Percentiles rank a stretch among this genome's conserved stretches.
These are phyloP conservation scores for Microcyclosporella mali DNA, from an alignment of 2,329 filamentous ascomycete genomes.

Conservation along the genomic window DNA sequence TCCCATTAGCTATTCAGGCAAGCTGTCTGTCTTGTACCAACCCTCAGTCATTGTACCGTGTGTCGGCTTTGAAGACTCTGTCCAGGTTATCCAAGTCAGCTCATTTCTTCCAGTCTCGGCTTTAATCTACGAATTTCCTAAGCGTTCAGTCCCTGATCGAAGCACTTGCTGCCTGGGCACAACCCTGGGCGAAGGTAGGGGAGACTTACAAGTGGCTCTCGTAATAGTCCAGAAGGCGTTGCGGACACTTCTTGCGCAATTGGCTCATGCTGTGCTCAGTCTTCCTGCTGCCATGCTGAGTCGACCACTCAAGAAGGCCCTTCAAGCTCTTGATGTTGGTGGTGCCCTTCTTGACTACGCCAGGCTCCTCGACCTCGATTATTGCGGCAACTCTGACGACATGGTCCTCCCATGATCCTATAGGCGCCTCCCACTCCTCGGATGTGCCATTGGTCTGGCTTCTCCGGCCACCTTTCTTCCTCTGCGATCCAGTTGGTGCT, in stretches of 20 bases:
- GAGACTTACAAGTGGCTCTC: slow-evolving; percentile 35
- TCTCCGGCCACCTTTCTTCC: slow-evolving; percentile 23
- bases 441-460: slow-evolving; percentile 28
- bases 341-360: slow-evolving; percentile 14
- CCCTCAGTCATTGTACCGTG: slow-evolving; percentile 1
- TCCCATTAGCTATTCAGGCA: too few relatives aligned
- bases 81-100: slow-evolving; percentile 6
- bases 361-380: slow-evolving; percentile 45
- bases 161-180: slow-evolving; percentile 1
- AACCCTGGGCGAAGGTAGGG: not conserved
- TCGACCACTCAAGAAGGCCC: slow-evolving; percentile 63
- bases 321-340: slow-evolving; percentile 48
- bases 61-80: slow-evolving; percentile 11
- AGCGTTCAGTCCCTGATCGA: slow-evolving; percentile 18
- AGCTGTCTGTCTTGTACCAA: too few relatives aligned
- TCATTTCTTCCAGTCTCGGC: slow-evolving; percentile 13
- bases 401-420: slow-evolving; percentile 70
- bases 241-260: slow-evolving; percentile 70
- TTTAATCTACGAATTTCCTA: slow-evolving; percentile 23
- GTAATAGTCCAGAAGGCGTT: slow-evolving; percentile 48
- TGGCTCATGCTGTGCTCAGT: slow-evolving; percentile 64
- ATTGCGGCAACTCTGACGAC: slow-evolving; percentile 66
- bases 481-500: slow-evolving; percentile 13
- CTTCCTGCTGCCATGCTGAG: slow-evolving; percentile 57
- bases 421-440: slow-evolving; percentile 57